Base-by-base conservation (phyloP, 2,329 filamentous ascomycete genomes). In the Epichloe sp. region DNA sequence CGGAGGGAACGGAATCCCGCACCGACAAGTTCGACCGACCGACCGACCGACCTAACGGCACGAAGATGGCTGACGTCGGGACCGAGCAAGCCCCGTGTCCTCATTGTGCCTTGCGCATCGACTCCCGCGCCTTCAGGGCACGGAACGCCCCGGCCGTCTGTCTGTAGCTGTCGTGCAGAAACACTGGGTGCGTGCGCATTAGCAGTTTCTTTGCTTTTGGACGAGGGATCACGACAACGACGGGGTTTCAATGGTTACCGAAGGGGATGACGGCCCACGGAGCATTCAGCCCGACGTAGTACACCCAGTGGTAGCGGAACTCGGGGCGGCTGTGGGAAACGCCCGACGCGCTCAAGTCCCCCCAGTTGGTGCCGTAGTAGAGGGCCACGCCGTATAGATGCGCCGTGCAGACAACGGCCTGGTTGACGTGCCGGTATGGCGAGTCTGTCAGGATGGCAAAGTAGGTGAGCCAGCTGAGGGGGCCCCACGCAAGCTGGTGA, bases 381-480 rank as follows among this genome's bases (percentile, higher is more conserved):
- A 84, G 66, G 1, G 73, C 69, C n/a, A 82, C 75, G 52, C 80
- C 77, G 64, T 82, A 86, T 21, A 80, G 64, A 56, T 81, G 78
- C 8, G 73, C 74, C 31, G 74, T 66, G 62, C 75, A 74, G 52
- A 75, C 67, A 50, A 76, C 57, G 48, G 73, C 64, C 54, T 82
- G 78, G 47, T 76, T 58, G 10, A 74, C 66, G 59, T 82, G 71
- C 11, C 79, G 74, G 34, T 68, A 60, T 15, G 70, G 65, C 52
- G 68, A 70, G 43, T 65, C 59, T 26, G 58, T 62, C 19, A 71
- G 64, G 54, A 79, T 76, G 55, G 71, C 66, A 40, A 68, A 51
- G 2, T 74, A 72, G 6, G 74, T 69, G 45, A 73, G 59, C 54
- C 76, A 70, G 57, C 73, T 80, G 37, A 83, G 69, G 2, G 80